These are phyloP conservation scores for Plasmodium fragile DNA, from an alignment of 169 alveolate genomes.

Conservation along the genomic window DNA sequence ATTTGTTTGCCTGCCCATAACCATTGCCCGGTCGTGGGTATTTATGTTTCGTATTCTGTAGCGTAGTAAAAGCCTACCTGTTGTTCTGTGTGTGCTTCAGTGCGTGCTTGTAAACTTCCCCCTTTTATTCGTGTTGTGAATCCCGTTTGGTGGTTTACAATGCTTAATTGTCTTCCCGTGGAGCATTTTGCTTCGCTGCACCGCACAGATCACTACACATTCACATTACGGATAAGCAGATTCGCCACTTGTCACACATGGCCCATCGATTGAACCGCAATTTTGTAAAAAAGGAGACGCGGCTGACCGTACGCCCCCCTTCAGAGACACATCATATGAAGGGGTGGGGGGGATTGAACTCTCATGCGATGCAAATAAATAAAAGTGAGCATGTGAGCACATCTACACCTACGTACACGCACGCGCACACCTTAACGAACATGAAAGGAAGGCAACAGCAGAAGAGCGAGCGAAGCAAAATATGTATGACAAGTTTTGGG, in stretches of 20 bases:
- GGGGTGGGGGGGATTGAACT: not conserved
- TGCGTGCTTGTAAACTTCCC: not conserved
- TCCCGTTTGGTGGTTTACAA: not conserved
- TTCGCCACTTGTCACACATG: not conserved
- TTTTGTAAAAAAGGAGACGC: not conserved
- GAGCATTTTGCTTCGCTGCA: not conserved
- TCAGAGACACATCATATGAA: not conserved
- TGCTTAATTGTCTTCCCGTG: not conserved
- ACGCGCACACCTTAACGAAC: not conserved
- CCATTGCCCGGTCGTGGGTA: not conserved
- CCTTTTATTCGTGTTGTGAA: not conserved
- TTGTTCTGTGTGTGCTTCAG: not conserved
- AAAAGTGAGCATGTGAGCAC: not conserved
- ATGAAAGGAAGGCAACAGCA: not conserved
- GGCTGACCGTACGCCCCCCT: not conserved
- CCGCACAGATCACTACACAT: not conserved
- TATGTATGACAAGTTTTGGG: conserved; percentile 47
- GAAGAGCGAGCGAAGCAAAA: conserved; percentile 21
- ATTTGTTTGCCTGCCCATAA: not conserved
- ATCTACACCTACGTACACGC: not conserved
- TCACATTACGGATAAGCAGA: not conserved
- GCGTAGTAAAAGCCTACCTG: not conserved
- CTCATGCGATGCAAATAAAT: not conserved
- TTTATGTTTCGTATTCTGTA: not conserved
- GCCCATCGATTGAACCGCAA: not conserved